A percentile compares a stretch with the other conserved stretches of the same genome.
phyloP scores from a whole-genome alignment of 768 basidiomycete genomes.

The Termitomyces eurrhizus region DNA sequence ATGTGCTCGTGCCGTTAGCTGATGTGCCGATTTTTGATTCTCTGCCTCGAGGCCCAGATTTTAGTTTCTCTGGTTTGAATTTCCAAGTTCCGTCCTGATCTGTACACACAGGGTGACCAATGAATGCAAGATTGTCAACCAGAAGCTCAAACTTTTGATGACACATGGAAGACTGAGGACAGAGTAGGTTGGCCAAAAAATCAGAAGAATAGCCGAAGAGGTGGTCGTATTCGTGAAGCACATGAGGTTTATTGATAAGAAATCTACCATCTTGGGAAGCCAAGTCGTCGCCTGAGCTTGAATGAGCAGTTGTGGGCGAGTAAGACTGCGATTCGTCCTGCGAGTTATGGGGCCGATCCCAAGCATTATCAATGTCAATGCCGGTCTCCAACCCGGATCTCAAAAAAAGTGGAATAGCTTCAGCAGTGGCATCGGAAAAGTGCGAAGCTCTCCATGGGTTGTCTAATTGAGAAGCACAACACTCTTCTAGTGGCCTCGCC shows the following conservation, averaged over 20 bases:
- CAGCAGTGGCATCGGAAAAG: constrained; percentile 32
- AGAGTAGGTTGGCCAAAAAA: constrained; percentile 77
- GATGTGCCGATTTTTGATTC: constrained; percentile 42
- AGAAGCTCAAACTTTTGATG: constrained; percentile 93
- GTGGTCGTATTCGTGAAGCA: constrained; percentile 53
- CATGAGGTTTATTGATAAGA: constrained; percentile 29
- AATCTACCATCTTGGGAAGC: constrained; percentile 42
- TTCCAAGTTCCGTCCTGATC: constrained; percentile 72
- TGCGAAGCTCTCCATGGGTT: constrained; percentile 73
- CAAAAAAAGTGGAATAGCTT: constrained; percentile 19
- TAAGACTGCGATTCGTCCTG: constrained; percentile 53
- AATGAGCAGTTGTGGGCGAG: constrained; percentile 39
- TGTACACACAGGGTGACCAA: constrained; percentile 91
- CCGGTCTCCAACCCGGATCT: constrained; percentile 25
- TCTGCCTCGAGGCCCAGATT: constrained; percentile 49
- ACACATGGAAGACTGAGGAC: constrained; percentile 75
- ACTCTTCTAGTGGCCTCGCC: constrained; percentile 46
- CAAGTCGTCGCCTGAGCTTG: constrained; percentile 48
- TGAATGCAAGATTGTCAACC: constrained; percentile 87
- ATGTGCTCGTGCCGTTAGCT: constrained; percentile 26
- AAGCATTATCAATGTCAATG: constrained; percentile 56
- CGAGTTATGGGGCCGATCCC: constrained; percentile 51
- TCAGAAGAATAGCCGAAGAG: constrained; percentile 80
- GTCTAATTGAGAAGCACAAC: constrained; percentile 52
- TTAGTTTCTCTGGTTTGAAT: constrained; percentile 61